These are phyloP conservation scores for Macrolepiota dolichaula DNA, from an alignment of 768 basidiomycete genomes.

Conservation along the genomic window DNA sequence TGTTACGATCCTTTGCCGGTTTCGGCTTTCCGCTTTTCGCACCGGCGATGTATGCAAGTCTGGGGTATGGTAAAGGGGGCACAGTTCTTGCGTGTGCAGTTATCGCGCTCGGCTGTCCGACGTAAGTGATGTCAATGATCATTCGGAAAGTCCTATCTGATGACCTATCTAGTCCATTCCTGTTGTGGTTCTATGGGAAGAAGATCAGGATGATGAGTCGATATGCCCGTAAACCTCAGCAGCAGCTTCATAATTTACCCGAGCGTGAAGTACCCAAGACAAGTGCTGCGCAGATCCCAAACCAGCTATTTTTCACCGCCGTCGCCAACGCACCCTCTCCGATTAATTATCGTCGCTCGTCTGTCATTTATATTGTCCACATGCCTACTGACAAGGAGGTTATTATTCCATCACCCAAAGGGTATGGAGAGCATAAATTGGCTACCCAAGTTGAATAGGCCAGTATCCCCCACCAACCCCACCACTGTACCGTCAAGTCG, in stretches of 20 bases:
- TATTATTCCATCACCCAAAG: too few species aligned
- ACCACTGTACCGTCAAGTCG: too few species aligned
- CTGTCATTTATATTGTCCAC: too few species aligned
- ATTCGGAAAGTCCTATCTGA: background rate
- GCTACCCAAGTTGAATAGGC: too few species aligned
- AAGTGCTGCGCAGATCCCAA: too few species aligned
- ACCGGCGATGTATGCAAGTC: slow-evolving; percentile 56
- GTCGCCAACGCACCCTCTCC: too few species aligned
- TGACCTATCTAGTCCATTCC: slow-evolving; percentile 24
- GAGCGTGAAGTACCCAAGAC: background rate
- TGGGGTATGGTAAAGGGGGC: slow-evolving; percentile 70
- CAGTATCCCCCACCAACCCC: too few species aligned
- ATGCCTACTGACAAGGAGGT: too few species aligned
- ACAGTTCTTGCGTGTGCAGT: slow-evolving; percentile 59
- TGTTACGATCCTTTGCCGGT: slow-evolving; percentile 61
- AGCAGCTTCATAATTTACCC: background rate
- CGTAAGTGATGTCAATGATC: slow-evolving; percentile 29
- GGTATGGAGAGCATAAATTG: too few species aligned
- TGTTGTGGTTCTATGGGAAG: slow-evolving; percentile 32
- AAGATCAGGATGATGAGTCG: slow-evolving; percentile 48
- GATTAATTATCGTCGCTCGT: too few species aligned
- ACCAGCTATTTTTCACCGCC: too few species aligned
- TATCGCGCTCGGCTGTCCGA: slow-evolving; percentile 60
- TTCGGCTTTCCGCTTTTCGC: slow-evolving; percentile 79
- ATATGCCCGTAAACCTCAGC: slow-evolving; percentile 28